Evolutionary conservation across 129 eudicot genomes (phyloP).

Genomic region (Tanacetum coccineum): DNA sequence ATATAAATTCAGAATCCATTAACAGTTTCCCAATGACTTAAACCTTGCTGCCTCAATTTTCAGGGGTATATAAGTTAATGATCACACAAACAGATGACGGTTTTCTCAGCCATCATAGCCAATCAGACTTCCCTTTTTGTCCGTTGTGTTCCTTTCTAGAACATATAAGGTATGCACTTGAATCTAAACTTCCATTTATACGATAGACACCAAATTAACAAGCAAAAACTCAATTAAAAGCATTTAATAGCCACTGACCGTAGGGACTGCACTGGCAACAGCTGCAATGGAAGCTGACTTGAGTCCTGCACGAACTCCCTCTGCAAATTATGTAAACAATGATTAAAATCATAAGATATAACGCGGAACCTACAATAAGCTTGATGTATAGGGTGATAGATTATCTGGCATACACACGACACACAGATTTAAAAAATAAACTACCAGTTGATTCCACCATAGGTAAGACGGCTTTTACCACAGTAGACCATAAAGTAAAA

Average conservation of each 20-base stretch:
- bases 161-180: too few species aligned
- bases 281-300: slow-evolving; percentile 82
- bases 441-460: too few species aligned
- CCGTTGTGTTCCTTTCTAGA: too few species aligned
- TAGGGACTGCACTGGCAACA: slow-evolving; percentile 70
- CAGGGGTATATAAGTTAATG: too few species aligned
- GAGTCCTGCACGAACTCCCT: slow-evolving; percentile 77
- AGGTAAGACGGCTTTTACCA: neutral
- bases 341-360: neutral
- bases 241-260: slow-evolving; percentile 36
- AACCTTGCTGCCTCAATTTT: too few species aligned
- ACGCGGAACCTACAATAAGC: neutral
- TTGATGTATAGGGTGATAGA: neutral
- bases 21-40: neutral
- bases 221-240: neutral
- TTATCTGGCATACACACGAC: neutral
- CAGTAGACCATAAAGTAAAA: neutral
- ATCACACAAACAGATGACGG: too few species aligned
- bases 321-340: slow-evolving; percentile 39
- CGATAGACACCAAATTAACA: neutral
- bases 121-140: too few species aligned
- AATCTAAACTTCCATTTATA: neutral
- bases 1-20: neutral
- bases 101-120: too few species aligned
- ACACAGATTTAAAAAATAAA: too few species aligned